These are phyloP conservation scores for Amanita molliuscula DNA, from an alignment of 768 basidiomycete species.

Conservation along the genomic window DNA sequence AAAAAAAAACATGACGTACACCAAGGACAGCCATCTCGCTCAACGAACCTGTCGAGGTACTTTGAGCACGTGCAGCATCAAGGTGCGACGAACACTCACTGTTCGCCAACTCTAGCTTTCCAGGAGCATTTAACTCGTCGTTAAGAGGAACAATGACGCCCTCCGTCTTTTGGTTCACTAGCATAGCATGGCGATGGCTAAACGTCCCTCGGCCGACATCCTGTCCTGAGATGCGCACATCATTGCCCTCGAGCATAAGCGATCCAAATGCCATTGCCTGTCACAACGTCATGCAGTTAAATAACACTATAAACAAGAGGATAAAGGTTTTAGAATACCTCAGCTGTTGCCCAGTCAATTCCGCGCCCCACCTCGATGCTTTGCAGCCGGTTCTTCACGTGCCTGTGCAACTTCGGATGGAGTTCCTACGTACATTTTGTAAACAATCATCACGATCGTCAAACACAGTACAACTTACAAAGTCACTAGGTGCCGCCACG, in stretches of 20 bases:
- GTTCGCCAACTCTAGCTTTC: slow-evolving; percentile 79
- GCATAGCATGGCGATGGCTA: slow-evolving; percentile 85
- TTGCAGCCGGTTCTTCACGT: slow-evolving; percentile 68
- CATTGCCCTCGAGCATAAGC: slow-evolving; percentile 70
- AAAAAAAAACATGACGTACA: slow-evolving; percentile 36
- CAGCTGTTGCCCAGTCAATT: slow-evolving; percentile 85
- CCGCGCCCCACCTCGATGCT: slow-evolving; percentile 60
- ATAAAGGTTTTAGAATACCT: slow-evolving; percentile 30
- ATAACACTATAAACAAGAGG: not conserved
- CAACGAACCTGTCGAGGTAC: slow-evolving; percentile 51
- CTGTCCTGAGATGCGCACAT: slow-evolving; percentile 87
- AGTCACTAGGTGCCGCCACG: slow-evolving; percentile 44
- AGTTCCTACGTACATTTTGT: slow-evolving; percentile 43
- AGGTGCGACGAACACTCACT: slow-evolving; percentile 35
- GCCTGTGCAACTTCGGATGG: slow-evolving; percentile 68
- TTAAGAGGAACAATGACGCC: slow-evolving; percentile 77
- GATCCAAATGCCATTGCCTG: slow-evolving; percentile 86
- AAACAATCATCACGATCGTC: slow-evolving; percentile 2
- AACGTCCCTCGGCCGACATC: slow-evolving; percentile 90
- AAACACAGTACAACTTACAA: slow-evolving; percentile 36
- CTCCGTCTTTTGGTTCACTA: slow-evolving; percentile 82
- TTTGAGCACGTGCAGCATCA: not conserved
- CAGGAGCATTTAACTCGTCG: slow-evolving; percentile 44
- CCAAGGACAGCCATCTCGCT: slow-evolving; percentile 88
- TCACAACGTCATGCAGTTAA: not conserved